Percentiles rank a stretch among this genome's conserved stretches.
These are phyloP conservation scores for Rhododendron vialii DNA, from an alignment of 148 eudicot species.

Conservation along the genomic window DNA sequence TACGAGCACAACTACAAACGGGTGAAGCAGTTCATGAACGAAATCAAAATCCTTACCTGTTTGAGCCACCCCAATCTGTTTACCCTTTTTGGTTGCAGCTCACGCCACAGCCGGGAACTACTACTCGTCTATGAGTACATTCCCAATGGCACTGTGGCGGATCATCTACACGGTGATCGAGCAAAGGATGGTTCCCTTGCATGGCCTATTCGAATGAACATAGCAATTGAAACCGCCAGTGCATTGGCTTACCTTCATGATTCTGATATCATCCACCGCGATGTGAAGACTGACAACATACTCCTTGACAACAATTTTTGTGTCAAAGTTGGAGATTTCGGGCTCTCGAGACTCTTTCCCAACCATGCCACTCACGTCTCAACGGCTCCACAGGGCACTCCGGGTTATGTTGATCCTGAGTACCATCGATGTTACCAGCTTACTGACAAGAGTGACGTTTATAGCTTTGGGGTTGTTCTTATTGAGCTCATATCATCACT, in stretches of 20 bases:
- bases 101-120: conserved; percentile 48
- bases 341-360: conserved; percentile 17
- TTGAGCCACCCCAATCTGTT: conserved; percentile 57
- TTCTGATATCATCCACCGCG: conserved; percentile 32
- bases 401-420: conserved; percentile 57
- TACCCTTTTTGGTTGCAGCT: conserved; percentile 59
- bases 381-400: conserved; percentile 38
- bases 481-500: conserved; percentile 57
- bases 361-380: conserved; percentile 28
- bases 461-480: conserved; percentile 57
- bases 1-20: conserved; percentile 23
- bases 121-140: conserved; percentile 65
- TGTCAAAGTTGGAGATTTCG: conserved; percentile 39
- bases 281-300: conserved; percentile 17
- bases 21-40: conserved; percentile 8
- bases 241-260: conserved; percentile 35
- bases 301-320: conserved; percentile 25
- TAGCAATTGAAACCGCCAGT: conserved; percentile 34
- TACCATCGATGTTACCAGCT: conserved; percentile 53
- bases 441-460: conserved; percentile 60
- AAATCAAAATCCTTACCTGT: neutral
- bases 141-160: conserved; percentile 54
- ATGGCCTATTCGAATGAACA: conserved; percentile 28
- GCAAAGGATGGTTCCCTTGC: conserved; percentile 11
- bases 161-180: conserved; percentile 14